Evolutionary conservation across 768 basidiomycete species (phyloP).

Genomic region (Boletellus emodensis): DNA sequence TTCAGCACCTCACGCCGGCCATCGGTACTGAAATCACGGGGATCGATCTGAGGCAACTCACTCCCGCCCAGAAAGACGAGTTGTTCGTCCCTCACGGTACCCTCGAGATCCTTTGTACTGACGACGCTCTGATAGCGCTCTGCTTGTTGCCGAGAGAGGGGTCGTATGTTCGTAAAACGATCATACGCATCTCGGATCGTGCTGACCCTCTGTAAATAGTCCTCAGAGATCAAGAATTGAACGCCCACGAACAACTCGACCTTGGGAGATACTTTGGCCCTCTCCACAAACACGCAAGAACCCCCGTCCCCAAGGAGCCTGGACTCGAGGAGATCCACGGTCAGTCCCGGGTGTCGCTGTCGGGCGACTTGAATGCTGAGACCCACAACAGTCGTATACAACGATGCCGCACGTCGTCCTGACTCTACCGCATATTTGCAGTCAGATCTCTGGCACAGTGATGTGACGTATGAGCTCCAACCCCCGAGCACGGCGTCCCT

Average conservation of each 20-base stretch:
- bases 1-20: slow-evolving; percentile 62
- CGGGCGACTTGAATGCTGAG: slow-evolving; percentile 3
- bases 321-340: slow-evolving; percentile 78
- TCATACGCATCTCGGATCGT: not conserved
- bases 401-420: slow-evolving; percentile 58
- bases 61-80: slow-evolving; percentile 71
- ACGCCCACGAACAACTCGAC: slow-evolving; percentile 66
- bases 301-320: slow-evolving; percentile 63
- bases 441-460: slow-evolving; percentile 78
- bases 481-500: slow-evolving; percentile 79
- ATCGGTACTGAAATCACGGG: slow-evolving; percentile 76
- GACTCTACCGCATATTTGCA: slow-evolving; percentile 65
- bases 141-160: slow-evolving; percentile 71
- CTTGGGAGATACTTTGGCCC: slow-evolving; percentile 69
- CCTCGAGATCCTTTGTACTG: not conserved
- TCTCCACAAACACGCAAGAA: slow-evolving; percentile 81
- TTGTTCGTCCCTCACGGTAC: slow-evolving; percentile 53
- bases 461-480: slow-evolving; percentile 77
- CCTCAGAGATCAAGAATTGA: slow-evolving; percentile 71
- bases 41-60: slow-evolving; percentile 67
- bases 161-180: slow-evolving; percentile 57
- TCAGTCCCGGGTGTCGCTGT: slow-evolving; percentile 24
- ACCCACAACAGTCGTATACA: slow-evolving; percentile 57
- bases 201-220: slow-evolving; percentile 37
- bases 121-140: slow-evolving; percentile 41